phyloP scores from a whole-genome alignment of 371 early-diverging fungal genomes.

The Mucor irregularis region DNA sequence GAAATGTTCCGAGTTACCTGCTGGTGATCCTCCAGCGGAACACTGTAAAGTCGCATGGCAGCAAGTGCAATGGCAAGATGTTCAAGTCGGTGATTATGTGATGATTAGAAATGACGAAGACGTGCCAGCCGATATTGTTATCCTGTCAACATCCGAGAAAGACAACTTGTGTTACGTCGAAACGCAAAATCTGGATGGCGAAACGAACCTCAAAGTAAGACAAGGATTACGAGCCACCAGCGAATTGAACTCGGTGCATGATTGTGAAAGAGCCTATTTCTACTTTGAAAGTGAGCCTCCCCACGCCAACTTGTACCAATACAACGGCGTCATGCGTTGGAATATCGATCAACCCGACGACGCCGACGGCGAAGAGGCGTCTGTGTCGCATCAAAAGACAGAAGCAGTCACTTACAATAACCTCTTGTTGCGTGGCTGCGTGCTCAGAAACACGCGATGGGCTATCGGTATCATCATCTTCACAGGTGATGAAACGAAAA shows the following conservation, averaged over 20 bases:
- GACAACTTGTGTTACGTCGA: conserved; percentile 75
- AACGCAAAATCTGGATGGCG: conserved; percentile 87
- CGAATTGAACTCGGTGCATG: conserved; percentile 42
- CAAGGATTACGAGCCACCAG: conserved; percentile 41
- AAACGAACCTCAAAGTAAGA: conserved; percentile 79
- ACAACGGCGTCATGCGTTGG: conserved; percentile 69
- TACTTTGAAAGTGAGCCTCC: conserved; percentile 83
- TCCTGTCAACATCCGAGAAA: conserved; percentile 66
- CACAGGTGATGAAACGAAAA: conserved; percentile 92
- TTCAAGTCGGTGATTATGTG: conserved; percentile 92
- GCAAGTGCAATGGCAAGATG: conserved; percentile 71
- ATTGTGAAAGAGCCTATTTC: conserved; percentile 57
- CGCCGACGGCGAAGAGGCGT: conserved; percentile 17
- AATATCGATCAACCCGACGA: conserved; percentile 32
- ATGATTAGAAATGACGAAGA: conserved; percentile 83
- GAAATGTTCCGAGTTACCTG: conserved; percentile 28
- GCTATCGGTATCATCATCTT: conserved; percentile 80
- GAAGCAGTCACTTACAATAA: conserved; percentile 81
- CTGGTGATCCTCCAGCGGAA: conserved; percentile 27
- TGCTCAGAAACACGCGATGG: conserved; percentile 88
- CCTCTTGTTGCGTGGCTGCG: conserved; percentile 89
- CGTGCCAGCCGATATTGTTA: conserved; percentile 87
- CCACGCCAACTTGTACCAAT: conserved; percentile 72
- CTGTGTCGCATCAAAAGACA: conserved; percentile 48
- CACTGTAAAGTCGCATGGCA: conserved; percentile 31